Conservation (phyloP, 352 stramenopile genomes). For the Globisporangium lucens region DNA sequence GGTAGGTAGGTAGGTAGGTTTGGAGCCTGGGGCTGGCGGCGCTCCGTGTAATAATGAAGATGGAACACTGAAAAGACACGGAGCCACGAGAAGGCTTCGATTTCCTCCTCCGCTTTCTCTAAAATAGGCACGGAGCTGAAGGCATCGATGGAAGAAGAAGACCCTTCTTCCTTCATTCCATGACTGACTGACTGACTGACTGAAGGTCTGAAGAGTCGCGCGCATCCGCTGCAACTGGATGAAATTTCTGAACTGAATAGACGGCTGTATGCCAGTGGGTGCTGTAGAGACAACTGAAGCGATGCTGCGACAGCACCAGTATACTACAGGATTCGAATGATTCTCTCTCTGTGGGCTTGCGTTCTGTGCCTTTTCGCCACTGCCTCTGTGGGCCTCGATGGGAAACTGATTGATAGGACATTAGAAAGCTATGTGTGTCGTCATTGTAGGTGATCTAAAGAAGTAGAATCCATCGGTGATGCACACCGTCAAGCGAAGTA, state of each 20-base stretch:
- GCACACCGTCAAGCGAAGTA: too few relatives aligned
- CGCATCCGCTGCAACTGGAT: not conserved
- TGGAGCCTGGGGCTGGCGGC: too few relatives aligned
- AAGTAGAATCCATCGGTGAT: too few relatives aligned
- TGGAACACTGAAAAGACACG: not conserved
- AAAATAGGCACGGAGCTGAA: slow-evolving; percentile 8
- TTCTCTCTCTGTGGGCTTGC: too few relatives aligned
- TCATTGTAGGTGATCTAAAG: too few relatives aligned
- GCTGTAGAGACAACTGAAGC: not conserved
- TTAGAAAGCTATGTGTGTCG: too few relatives aligned
- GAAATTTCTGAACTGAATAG: not conserved
- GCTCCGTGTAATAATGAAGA: not conserved
- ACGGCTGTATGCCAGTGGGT: not conserved
- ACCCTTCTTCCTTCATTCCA: not conserved
- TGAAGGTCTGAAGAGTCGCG: not conserved
- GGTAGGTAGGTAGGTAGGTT: too few relatives aligned
- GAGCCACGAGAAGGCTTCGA: not conserved
- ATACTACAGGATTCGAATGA: too few relatives aligned
- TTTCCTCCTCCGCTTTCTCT: not conserved
- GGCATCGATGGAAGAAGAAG: not conserved
- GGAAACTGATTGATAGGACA: too few relatives aligned
- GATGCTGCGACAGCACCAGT: too few relatives aligned
- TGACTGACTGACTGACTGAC: not conserved
- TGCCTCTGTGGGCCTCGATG: too few relatives aligned
- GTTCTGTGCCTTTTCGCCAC: too few relatives aligned